phyloP scores from a whole-genome alignment of 2,329 filamentous ascomycete species.

The Aspergillus fumigatus region DNA sequence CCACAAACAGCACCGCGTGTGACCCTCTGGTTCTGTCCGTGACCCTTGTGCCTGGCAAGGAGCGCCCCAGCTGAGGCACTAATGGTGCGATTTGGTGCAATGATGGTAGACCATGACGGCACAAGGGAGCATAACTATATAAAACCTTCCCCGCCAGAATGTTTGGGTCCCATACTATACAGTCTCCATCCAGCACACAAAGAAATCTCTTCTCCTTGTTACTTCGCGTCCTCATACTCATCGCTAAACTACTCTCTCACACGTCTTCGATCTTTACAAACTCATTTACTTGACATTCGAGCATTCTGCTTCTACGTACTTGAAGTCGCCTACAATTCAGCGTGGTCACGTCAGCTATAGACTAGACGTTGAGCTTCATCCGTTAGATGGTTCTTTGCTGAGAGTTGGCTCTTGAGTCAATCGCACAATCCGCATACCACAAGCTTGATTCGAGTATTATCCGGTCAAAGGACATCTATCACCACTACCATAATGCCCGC shows the following conservation, averaged over 20 bases:
- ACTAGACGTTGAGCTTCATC: not conserved
- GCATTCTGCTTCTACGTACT: not conserved
- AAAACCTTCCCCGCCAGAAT: conserved; percentile 16
- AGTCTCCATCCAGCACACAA: conserved; percentile 3
- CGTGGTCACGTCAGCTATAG: not conserved
- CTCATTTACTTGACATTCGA: not conserved
- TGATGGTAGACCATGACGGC: conserved; percentile 11
- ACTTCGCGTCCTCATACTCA: not conserved
- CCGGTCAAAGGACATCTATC: conserved; percentile 1
- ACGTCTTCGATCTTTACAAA: not conserved
- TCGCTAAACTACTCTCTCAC: not conserved
- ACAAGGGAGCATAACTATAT: conserved; percentile 13
- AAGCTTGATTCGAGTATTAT: not conserved
- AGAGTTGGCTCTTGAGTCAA: conserved; percentile 7
- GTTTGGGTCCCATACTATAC: conserved; percentile 9
- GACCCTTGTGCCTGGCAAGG: conserved; percentile 12
- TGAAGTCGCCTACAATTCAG: not conserved
- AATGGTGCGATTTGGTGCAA: conserved; percentile 9
- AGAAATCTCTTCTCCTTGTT: not conserved
- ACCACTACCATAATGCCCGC: conserved; percentile 27
- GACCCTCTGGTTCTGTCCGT: conserved; percentile 5
- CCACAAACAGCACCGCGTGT: conserved; percentile 9
- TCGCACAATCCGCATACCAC: not conserved
- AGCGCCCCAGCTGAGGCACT: not conserved
- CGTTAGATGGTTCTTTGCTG: not conserved